Evolutionary conservation across 2,329 filamentous ascomycete genomes (phyloP).

Genomic region (Arthrobotrys entomopaga): DNA sequence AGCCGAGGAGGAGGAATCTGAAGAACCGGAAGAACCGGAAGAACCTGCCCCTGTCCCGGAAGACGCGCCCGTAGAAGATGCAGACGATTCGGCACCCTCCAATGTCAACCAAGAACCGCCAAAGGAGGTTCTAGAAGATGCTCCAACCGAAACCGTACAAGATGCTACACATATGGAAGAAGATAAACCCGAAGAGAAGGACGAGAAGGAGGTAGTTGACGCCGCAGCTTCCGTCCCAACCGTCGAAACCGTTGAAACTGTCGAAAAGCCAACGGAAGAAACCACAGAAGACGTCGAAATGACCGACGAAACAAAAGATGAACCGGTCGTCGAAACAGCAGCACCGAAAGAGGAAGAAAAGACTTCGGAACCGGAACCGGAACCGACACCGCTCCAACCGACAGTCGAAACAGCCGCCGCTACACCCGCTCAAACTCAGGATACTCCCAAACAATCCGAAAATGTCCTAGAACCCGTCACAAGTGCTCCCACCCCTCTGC

Average conservation of each 20-base stretch:
- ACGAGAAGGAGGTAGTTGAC: slow-evolving; percentile 34
- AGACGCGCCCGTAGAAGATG: slow-evolving; percentile 29
- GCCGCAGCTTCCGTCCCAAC: slow-evolving; percentile 17
- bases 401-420: slow-evolving; percentile 41
- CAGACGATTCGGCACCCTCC: slow-evolving; percentile 13
- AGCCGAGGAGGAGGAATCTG: slow-evolving; percentile 22
- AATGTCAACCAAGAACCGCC: slow-evolving; percentile 25
- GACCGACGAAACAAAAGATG: slow-evolving; percentile 17
- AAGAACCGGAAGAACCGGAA: slow-evolving; percentile 1
- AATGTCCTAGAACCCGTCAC: slow-evolving; percentile 56
- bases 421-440: slow-evolving; percentile 18
- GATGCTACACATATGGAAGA: neutral
- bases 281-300: slow-evolving; percentile 20
- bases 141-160: slow-evolving; percentile 1
- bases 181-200: slow-evolving; percentile 17
- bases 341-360: slow-evolving; percentile 54
- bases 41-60: neutral
- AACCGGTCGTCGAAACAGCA: slow-evolving; percentile 9
- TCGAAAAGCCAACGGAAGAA: slow-evolving; percentile 33
- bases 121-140: slow-evolving; percentile 9
- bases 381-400: slow-evolving; percentile 13
- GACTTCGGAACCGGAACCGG: slow-evolving; percentile 36
- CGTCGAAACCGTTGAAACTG: slow-evolving; percentile 12
- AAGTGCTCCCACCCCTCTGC: slow-evolving; percentile 41
- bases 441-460: slow-evolving; percentile 50